A percentile compares a stretch with the other conserved stretches of the same genome.
Conservation (phyloP, 257 asterid species). For the Solanum appendiculatum region DNA sequence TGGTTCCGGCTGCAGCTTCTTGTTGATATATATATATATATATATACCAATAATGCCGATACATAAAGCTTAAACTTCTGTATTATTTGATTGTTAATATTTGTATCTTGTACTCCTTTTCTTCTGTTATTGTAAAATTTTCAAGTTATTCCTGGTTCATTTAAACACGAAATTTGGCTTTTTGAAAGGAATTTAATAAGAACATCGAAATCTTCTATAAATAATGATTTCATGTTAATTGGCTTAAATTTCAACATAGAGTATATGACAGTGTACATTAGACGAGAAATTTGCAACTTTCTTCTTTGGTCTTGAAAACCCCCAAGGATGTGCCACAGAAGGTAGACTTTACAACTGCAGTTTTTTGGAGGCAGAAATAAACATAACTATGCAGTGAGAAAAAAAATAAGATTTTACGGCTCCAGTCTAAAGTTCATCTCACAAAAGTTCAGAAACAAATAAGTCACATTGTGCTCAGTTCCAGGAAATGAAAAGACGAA, state of each 20-base stretch:
- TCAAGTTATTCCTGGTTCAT: not conserved
- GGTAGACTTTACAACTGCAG: not conserved
- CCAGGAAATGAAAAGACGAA: not conserved
- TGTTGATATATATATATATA: not conserved
- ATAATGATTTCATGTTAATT: not conserved
- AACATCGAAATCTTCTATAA: not conserved
- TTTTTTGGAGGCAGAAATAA: not conserved
- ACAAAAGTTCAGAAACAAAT: not conserved
- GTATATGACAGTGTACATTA: not conserved
- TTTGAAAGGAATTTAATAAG: not conserved
- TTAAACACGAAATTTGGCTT: not conserved
- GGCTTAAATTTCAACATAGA: not conserved
- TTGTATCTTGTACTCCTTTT: not conserved
- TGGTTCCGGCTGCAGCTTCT: not conserved
- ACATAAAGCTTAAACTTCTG: not conserved
- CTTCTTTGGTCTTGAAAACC: not conserved
- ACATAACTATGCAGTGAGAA: not conserved
- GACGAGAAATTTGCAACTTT: not conserved
- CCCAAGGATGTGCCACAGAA: not conserved
- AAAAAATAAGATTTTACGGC: not conserved
- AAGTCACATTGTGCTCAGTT: not conserved
- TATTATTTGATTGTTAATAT: not conserved
- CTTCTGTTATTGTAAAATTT: not conserved
- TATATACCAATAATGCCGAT: not conserved
- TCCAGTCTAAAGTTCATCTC: not conserved